These are phyloP conservation scores for Calonectria hongkongensis DNA, from an alignment of 2,329 filamentous ascomycete genomes.

Conservation along the genomic window DNA sequence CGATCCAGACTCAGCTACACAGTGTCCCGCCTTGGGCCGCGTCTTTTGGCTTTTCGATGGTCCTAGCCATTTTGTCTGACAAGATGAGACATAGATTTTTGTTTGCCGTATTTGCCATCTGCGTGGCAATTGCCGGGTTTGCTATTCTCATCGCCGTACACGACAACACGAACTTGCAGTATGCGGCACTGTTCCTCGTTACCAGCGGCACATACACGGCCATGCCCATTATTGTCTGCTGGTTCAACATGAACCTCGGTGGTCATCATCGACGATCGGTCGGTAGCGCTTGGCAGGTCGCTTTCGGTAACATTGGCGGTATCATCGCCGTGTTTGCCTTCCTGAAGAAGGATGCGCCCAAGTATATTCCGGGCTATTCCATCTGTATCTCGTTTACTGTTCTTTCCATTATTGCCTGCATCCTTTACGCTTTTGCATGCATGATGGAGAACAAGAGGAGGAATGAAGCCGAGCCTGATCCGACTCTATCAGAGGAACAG, in stretches of 20 bases:
- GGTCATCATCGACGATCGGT: constrained; percentile 83
- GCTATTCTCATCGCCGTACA: constrained; percentile 84
- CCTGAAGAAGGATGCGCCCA: constrained; percentile 78
- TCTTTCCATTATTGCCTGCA: constrained; percentile 78
- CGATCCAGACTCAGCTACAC: constrained; percentile 75
- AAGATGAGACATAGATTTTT: constrained; percentile 81
- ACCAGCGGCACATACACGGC: constrained; percentile 87
- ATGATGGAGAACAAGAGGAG: constrained; percentile 76
- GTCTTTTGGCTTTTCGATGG: constrained; percentile 87
- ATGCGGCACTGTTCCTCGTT: constrained; percentile 88
- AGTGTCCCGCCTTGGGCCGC: constrained; percentile 77
- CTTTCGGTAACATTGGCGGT: constrained; percentile 86
- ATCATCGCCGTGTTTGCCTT: constrained; percentile 86
- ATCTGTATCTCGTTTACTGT: constrained; percentile 85
- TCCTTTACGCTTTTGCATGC: constrained; percentile 76
- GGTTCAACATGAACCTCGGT: constrained; percentile 87
- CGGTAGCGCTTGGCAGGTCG: constrained; percentile 85
- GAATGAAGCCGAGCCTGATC: constrained; percentile 66
- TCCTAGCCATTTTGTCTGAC: constrained; percentile 84
- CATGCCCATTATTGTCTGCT: constrained; percentile 92
- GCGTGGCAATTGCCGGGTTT: constrained; percentile 83
- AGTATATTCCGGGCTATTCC: constrained; percentile 83
- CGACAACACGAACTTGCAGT: constrained; percentile 80
- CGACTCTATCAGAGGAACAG: constrained; percentile 75
- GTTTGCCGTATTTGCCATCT: constrained; percentile 82